Evolutionary conservation across 2,329 filamentous ascomycete genomes (phyloP).

Genomic region (Orbilia quercus): DNA sequence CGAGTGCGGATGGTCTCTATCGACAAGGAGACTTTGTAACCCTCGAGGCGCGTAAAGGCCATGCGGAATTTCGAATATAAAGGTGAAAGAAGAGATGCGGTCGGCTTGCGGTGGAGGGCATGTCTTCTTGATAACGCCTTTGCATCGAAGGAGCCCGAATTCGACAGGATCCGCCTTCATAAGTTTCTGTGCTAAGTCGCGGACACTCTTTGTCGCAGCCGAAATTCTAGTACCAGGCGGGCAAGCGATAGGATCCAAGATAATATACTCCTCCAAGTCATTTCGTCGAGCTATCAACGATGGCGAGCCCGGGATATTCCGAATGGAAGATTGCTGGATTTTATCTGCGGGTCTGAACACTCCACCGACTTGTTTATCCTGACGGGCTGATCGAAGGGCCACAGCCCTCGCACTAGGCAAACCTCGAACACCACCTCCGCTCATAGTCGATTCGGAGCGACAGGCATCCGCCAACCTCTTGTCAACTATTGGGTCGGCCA

Average conservation of each 20-base stretch:
- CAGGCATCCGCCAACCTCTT: conserved; percentile 53
- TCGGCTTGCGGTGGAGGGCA: conserved; percentile 9
- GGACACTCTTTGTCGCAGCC: conserved; percentile 50
- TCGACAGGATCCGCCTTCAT: conserved; percentile 57
- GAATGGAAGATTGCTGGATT: conserved; percentile 20
- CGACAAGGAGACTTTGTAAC: conserved; percentile 9
- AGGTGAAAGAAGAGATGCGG: conserved; percentile 9
- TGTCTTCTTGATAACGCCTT: conserved; percentile 55
- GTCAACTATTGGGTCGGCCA: conserved; percentile 59
- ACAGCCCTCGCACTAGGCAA: neutral
- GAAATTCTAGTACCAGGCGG: conserved; percentile 39
- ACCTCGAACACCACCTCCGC: conserved; percentile 4
- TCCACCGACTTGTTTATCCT: neutral
- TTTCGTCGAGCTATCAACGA: conserved; percentile 27
- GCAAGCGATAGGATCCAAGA: conserved; percentile 21
- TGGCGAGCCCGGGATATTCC: conserved; percentile 30
- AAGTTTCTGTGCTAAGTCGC: conserved; percentile 57
- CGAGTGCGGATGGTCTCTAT: conserved; percentile 36
- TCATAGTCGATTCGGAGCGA: conserved; percentile 24
- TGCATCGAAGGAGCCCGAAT: conserved; percentile 59
- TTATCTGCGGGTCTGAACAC: conserved; percentile 18
- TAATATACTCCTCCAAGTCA: conserved; percentile 9
- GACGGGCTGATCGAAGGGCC: conserved; percentile 24
- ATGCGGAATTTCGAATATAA: conserved; percentile 44
- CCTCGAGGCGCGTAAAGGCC: conserved; percentile 42